Percentiles rank a stretch among this genome's conserved stretches.
Evolutionary conservation across 768 basidiomycete species (phyloP).

Genomic region (Russula olivacea): DNA sequence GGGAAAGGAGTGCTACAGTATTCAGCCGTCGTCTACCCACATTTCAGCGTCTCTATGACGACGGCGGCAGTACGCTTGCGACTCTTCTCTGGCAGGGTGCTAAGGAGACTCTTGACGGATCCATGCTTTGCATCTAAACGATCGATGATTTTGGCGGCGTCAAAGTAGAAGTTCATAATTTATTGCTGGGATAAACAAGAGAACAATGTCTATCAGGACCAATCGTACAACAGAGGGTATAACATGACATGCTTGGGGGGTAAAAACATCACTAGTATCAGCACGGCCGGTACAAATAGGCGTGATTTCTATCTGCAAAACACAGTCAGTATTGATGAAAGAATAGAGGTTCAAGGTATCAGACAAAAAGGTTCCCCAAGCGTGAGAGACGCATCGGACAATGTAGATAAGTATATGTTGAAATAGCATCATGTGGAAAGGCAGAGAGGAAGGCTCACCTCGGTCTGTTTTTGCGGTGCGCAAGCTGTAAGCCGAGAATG

Average conservation of each 20-base stretch:
- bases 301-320: constrained; percentile 1
- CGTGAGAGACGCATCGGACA: constrained; percentile 57
- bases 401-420: constrained; percentile 75
- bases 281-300: background rate
- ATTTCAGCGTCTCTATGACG: constrained; percentile 93
- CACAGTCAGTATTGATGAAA: background rate
- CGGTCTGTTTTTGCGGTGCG: background rate
- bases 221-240: constrained; percentile 1
- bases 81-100: constrained; percentile 63
- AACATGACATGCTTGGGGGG: constrained; percentile 13
- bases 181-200: constrained; percentile 19
- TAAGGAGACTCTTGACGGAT: constrained; percentile 83
- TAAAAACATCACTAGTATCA: constrained; percentile 14
- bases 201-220: constrained; percentile 13
- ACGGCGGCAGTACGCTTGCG: constrained; percentile 78
- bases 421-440: constrained; percentile 45
- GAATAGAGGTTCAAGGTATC: constrained; percentile 8
- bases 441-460: constrained; percentile 16
- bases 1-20: background rate
- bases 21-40: constrained; percentile 36
- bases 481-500: too few relatives aligned
- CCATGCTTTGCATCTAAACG: constrained; percentile 83
- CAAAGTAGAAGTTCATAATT: constrained; percentile 92
- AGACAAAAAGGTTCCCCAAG: constrained; percentile 40
- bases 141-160: constrained; percentile 77